Evolutionary conservation across 1,284 basidiomycete species (phyloP).

Genomic region (Chondrostereum purpureum): DNA sequence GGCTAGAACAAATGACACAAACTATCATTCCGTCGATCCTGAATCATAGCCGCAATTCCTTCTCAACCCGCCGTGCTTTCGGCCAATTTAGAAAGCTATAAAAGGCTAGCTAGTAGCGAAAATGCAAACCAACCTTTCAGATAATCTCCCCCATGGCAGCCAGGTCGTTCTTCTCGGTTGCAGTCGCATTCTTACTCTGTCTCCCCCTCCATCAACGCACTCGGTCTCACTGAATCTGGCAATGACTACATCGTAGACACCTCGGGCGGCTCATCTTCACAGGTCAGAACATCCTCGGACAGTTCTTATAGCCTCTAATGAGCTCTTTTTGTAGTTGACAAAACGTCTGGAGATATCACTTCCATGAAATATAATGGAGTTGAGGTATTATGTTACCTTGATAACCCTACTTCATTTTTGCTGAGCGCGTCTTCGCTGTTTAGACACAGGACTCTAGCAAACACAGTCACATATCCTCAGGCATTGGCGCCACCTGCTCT

Average conservation of each 20-base stretch:
- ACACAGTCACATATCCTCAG: slow-evolving; percentile 26
- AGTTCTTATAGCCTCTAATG: no score
- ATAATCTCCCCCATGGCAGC: no score
- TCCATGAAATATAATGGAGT: slow-evolving; percentile 30
- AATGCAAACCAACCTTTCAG: no score
- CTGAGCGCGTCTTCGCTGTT: not conserved
- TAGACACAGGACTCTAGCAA: slow-evolving; percentile 25
- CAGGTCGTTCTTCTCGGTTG: no score
- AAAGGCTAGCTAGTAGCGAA: no score
- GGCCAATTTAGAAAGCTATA: no score
- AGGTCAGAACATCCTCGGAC: slow-evolving; percentile 6
- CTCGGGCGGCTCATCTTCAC: slow-evolving; percentile 14
- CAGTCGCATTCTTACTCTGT: no score
- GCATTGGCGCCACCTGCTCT: slow-evolving; percentile 27
- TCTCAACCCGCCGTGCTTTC: no score
- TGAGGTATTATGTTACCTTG: slow-evolving; percentile 14
- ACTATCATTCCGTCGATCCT: no score
- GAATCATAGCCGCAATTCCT: no score
- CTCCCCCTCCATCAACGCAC: no score
- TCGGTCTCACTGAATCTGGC: slow-evolving; percentile 13
- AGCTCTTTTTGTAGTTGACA: slow-evolving; percentile 17
- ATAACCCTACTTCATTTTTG: not conserved
- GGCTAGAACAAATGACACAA: no score
- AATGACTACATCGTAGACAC: slow-evolving; percentile 14
- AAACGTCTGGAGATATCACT: slow-evolving; percentile 26